Base-by-base conservation (phyloP, 2,329 filamentous ascomycete genomes). In the Aspergillus japonicus region DNA sequence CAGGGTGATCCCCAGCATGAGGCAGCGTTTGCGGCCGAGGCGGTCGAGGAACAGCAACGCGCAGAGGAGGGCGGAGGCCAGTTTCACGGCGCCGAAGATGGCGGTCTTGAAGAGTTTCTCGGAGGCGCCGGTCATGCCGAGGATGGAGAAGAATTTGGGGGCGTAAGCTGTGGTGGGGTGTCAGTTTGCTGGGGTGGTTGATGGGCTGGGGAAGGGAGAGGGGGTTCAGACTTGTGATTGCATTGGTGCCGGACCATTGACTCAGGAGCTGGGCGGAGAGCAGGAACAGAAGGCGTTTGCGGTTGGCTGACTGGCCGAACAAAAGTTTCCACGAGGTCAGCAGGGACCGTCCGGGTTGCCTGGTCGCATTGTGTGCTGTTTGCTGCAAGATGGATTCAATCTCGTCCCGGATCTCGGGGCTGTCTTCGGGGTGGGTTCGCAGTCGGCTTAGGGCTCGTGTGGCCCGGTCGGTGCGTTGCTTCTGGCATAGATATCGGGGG, bases 31-130 rank as follows among this genome's bases (percentile, higher is more conserved):
- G 55, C 90, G 85, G 1, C 89, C 89, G 60, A 92, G 84, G 58
- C 87, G 85, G 66, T 92, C 90, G 66, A 92, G 88, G 2, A 92
- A 82, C 80, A 92, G 89, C 54, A 92, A 80, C 0, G 89, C 89
- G 71, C 89, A 92, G 31, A 85, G 66, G 19, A 92, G 71, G 11
- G 87, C 84, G 0, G 87, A 82, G 10, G 85, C 72, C 58, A 92
- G 84, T 71, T 92, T 92, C 64, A 91, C 83, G 47, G 91, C 82
- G 44, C 89, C 89, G 58, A 92, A 91, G 52, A 92, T 85, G 6
- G 85, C 88, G 0, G 88, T 91, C 29, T 89, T 84, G 52, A 91
- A 86, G 0, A 92, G 83, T 59, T 86, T 87, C 71, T 91, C 86
- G 39, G 86, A 82, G 53, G 83, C 81, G 14, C 88, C 89, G 0